Base-by-base conservation (phyloP, 2,329 filamentous ascomycete species). In the Aspergillus sp. region DNA sequence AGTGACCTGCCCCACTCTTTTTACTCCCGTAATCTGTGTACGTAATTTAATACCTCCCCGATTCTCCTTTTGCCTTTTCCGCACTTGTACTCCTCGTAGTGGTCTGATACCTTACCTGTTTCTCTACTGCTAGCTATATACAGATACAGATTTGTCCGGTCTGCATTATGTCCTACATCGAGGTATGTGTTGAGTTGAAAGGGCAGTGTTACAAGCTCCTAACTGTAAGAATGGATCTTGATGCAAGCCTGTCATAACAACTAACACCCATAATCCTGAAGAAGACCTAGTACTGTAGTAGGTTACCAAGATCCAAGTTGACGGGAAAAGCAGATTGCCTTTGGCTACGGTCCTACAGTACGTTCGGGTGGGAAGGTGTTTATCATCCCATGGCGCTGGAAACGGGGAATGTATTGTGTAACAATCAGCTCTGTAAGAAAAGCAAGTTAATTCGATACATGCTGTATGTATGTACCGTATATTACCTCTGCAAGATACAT, bases 221-320 rank as follows among this genome's bases (percentile, higher is more conserved):
- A 5, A 12, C 12, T 14, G 2, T 14, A 16, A 36, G 26, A 36
- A 36, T 2, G 11, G 11, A 36, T 10, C 11, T 12, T 9, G 32
- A 36, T 9, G 32, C 32, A 12, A 36, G 14, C 5, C 32, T 36
- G 32, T 16, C 32, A 36, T 36, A 5, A 36, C 32, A 12, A 55
- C 10, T 36, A 36, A 31, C 45, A 47, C 20, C 53, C 14, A 22
- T 36, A 49, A 49, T 16, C 22, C 14, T 50, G 11, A 18, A 29
- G 49, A 7, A 29, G 7, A 9, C 26, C 6, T 29, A 29, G 26
- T 29, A 22, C 49, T 31, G 11, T 14, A n/a, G 20, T n/a, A 42
- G 46, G 9, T 50, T 45, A 36, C 29, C 24, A 56, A 56, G 47
- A 49, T 56, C 47, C 47, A 51, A 42, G n/a, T 14, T 42, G 31